These are phyloP conservation scores for Pleurotus cornucopiae DNA, from an alignment of 768 basidiomycete genomes.

Conservation along the genomic window DNA sequence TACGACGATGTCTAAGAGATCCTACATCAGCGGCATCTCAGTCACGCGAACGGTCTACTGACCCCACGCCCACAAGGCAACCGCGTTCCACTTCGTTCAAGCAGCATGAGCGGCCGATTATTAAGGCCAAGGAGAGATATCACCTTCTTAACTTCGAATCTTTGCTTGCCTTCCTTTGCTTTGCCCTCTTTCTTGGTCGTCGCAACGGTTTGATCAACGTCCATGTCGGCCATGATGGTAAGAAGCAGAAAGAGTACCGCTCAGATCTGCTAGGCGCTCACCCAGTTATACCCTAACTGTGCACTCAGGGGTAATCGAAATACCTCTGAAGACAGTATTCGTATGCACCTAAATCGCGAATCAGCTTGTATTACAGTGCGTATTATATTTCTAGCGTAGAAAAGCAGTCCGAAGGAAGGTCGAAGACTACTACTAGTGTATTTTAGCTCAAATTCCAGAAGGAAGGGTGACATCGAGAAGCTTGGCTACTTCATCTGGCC, in stretches of 20 bases:
- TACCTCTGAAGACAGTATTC: no score
- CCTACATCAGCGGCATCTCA: neutral
- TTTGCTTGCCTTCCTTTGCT: constrained; percentile 65
- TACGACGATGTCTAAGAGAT: constrained; percentile 82
- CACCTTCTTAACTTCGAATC: constrained; percentile 99
- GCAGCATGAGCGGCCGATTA: constrained; percentile 3
- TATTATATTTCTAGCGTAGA: no score
- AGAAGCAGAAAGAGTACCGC: neutral
- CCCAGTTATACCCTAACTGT: no score
- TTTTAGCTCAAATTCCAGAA: neutral
- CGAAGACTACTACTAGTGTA: no score
- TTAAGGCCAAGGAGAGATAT: constrained; percentile 8
- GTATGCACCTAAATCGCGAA: no score
- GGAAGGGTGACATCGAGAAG: neutral
- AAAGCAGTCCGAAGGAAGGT: no score
- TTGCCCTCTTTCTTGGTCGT: constrained; percentile 45
- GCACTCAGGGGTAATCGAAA: no score
- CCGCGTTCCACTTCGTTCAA: constrained; percentile 88
- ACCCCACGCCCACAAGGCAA: constrained; percentile 99
- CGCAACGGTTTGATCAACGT: constrained; percentile 43
- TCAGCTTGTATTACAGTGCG: no score
- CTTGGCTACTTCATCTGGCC: neutral
- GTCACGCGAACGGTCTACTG: constrained; percentile 14
- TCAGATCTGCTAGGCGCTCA: no score
- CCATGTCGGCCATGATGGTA: constrained; percentile 59